Evolutionary conservation across 345 rosid species (phyloP).

Genomic region (Erysimum cheiranthoides): DNA sequence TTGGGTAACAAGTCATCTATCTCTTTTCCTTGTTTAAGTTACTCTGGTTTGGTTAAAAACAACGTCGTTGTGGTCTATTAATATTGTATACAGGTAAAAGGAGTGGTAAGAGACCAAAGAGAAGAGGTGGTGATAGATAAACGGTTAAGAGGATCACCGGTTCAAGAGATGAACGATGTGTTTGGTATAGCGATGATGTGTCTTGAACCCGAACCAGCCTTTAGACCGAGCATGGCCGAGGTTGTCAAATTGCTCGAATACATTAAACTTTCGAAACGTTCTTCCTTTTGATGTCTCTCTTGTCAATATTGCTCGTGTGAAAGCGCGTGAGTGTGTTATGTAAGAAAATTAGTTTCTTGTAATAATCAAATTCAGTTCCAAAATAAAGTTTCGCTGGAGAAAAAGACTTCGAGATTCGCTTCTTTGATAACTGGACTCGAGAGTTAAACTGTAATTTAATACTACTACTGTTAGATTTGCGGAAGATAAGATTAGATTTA

Average conservation of each 20-base stretch:
- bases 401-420: constrained; percentile 43
- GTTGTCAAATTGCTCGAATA: constrained; percentile 85
- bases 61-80: not conserved
- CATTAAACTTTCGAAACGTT: constrained; percentile 44
- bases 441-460: constrained; percentile 25
- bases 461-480: no score
- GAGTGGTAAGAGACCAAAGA: constrained; percentile 69
- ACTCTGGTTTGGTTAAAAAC: not conserved
- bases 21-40: not conserved
- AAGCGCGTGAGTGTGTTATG: constrained; percentile 8
- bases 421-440: constrained; percentile 31
- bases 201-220: constrained; percentile 81
- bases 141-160: constrained; percentile 57
- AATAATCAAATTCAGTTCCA: constrained; percentile 24
- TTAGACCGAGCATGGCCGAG: constrained; percentile 85
- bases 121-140: constrained; percentile 67
- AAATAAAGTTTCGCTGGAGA: constrained; percentile 24
- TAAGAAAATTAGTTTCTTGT: constrained; percentile 5
- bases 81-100: constrained; percentile 66
- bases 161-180: constrained; percentile 59
- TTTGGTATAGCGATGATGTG: constrained; percentile 71
- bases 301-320: not conserved
- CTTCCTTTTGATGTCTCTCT: constrained; percentile 22
- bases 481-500: no score
- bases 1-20: constrained; percentile 57